Evolutionary conservation across 495 filamentous ascomycete species (phyloP).

Genomic region (Chaetomidium leptoderma): DNA sequence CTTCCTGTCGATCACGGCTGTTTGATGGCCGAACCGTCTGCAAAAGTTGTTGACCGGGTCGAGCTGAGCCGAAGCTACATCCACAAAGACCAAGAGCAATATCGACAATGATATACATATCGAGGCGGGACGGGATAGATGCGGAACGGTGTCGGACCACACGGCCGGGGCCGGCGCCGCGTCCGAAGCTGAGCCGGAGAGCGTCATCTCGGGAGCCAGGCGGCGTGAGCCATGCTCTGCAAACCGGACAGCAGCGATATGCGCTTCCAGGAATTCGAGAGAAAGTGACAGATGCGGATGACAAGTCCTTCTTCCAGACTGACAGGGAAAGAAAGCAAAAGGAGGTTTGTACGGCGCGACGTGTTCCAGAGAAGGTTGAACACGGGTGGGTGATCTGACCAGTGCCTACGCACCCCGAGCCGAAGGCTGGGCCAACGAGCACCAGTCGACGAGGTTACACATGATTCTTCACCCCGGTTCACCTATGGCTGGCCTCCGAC

Average conservation of each 20-base stretch:
- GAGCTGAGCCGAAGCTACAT: constrained; percentile 13
- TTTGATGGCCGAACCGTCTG: constrained; percentile 49
- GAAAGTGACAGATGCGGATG: neutral
- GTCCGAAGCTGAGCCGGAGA: constrained; percentile 8
- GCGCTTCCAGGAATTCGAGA: neutral
- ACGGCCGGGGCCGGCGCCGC: neutral
- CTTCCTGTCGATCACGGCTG: constrained; percentile 46
- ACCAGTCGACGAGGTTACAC: constrained; percentile 6
- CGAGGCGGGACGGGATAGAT: neutral
- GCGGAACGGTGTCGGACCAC: neutral
- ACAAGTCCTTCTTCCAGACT: neutral
- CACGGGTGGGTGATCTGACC: neutral
- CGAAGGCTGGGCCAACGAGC: neutral
- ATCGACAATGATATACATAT: neutral
- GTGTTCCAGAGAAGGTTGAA: neutral
- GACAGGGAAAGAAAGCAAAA: neutral
- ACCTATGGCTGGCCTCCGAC: constrained; percentile 1
- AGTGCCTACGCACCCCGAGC: neutral
- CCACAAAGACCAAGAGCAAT: neutral
- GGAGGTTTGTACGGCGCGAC: neutral
- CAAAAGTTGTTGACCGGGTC: constrained; percentile 49
- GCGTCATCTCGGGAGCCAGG: neutral
- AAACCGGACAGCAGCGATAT: neutral
- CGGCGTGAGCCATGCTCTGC: constrained; percentile 5
- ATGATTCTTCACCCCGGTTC: neutral